These are phyloP conservation scores for Helminthosporium solani DNA, from an alignment of 2,329 filamentous ascomycete genomes.

Conservation along the genomic window DNA sequence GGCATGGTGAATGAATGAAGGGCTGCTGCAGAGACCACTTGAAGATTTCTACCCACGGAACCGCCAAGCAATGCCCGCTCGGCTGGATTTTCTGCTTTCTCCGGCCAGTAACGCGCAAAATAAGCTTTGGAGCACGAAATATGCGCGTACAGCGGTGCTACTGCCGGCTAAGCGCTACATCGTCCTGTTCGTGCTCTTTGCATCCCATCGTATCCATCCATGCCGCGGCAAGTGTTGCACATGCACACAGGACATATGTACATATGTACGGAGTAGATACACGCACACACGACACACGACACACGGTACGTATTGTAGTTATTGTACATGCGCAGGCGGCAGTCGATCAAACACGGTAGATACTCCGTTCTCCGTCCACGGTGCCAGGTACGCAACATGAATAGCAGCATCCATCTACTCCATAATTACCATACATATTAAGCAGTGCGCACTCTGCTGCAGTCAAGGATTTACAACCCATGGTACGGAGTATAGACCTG, in stretches of 20 bases:
- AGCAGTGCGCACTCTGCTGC: too few relatives aligned
- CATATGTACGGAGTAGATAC: too few relatives aligned
- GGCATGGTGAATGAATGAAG: constrained; percentile 35
- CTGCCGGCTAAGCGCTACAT: constrained; percentile 4
- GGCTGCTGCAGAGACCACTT: constrained; percentile 15
- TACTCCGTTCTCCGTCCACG: too few relatives aligned
- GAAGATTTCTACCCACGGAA: constrained; percentile 28
- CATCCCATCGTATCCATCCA: background rate
- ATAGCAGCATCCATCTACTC: too few relatives aligned
- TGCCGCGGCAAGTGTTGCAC: background rate
- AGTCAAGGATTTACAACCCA: too few relatives aligned
- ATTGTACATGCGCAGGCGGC: too few relatives aligned
- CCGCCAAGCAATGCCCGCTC: constrained; percentile 8
- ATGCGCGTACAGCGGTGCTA: background rate
- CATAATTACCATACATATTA: too few relatives aligned
- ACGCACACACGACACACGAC: too few relatives aligned
- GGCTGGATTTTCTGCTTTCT: constrained; percentile 14
- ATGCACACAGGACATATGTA: too few relatives aligned
- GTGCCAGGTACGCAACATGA: too few relatives aligned
- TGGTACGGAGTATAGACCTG: background rate
- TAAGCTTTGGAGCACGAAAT: constrained; percentile 26
- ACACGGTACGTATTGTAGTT: too few relatives aligned
- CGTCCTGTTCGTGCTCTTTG: background rate
- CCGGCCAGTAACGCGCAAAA: constrained; percentile 22
- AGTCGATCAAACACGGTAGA: too few relatives aligned